Evolutionary conservation across 23 red algal species (phyloP).

Genomic region (Gracilariopsis chorda): DNA sequence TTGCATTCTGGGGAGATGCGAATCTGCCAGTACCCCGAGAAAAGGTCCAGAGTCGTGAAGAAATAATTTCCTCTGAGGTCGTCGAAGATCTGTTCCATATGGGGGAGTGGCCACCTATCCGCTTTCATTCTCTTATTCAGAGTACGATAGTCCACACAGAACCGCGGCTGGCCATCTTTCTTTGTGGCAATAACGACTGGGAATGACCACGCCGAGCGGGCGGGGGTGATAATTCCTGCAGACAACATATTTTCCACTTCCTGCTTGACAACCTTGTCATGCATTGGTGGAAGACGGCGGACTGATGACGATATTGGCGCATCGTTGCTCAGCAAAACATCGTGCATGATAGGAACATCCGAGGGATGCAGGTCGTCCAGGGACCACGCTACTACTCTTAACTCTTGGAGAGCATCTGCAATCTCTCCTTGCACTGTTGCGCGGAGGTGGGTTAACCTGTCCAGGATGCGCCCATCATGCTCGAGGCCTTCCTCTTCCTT

Average conservation of each 20-base stretch:
- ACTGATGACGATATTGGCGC: not conserved
- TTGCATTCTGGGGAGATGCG: not conserved
- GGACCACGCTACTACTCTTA: not conserved
- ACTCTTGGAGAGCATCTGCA: not conserved
- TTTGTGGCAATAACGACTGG: constrained; percentile 40
- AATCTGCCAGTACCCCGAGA: not conserved
- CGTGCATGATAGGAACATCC: not conserved
- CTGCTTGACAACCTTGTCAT: not conserved
- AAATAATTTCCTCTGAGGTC: not conserved
- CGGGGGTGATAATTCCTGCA: not conserved
- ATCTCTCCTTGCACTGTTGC: not conserved
- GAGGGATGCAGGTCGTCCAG: not conserved
- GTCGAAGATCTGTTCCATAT: not conserved
- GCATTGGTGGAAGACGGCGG: not conserved
- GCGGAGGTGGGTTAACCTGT: not conserved
- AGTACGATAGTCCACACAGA: not conserved
- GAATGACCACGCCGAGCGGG: constrained; percentile 16
- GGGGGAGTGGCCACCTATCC: not conserved
- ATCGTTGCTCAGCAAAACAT: constrained; percentile 4
- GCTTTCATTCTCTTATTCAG: not conserved
- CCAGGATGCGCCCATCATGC: not conserved
- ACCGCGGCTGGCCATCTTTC: constrained; percentile 41
- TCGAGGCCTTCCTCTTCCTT: not conserved
- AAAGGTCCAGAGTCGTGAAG: not conserved
- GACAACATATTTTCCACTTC: not conserved